Conservation (phyloP, 108 stramenopile genomes). For the Stephanodiscus minutulus region DNA sequence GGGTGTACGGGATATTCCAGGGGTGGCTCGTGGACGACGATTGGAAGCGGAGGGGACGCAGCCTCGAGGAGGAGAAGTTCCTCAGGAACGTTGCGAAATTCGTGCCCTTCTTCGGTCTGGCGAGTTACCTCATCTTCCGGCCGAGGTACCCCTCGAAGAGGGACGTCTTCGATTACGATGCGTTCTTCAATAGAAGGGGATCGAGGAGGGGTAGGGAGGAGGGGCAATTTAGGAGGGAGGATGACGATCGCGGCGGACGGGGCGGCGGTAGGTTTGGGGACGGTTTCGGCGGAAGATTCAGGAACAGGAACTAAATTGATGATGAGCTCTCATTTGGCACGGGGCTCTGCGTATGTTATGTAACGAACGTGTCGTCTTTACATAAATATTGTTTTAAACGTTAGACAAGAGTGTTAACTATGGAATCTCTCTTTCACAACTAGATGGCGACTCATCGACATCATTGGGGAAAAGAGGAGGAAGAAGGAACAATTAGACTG, state of each 20-base stretch:
- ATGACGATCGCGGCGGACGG: not conserved
- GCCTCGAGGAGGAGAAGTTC: conserved; percentile 42
- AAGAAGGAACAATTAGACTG: not conserved
- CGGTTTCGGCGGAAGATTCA: not conserved
- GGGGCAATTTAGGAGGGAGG: conserved; percentile 10
- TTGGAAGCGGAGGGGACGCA: conserved; percentile 65
- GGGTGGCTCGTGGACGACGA: conserved; percentile 91
- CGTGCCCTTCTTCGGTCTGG: conserved; percentile 85
- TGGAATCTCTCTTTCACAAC: not conserved
- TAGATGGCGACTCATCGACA: not conserved
- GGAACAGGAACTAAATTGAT: not conserved
- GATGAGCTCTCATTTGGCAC: not conserved
- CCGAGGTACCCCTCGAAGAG: conserved; percentile 40
- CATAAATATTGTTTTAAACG: too few species aligned
- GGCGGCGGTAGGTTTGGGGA: conserved; percentile 1
- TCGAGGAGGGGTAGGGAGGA: conserved; percentile 14
- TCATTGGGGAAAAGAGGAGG: not conserved
- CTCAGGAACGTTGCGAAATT: conserved; percentile 64
- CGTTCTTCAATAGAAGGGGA: conserved; percentile 12
- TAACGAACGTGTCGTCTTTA: too few species aligned
- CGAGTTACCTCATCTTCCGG: conserved; percentile 70
- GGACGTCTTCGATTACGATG: conserved; percentile 27
- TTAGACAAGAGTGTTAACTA: not conserved
- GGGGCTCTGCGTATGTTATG: not conserved
- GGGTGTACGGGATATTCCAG: conserved; percentile 85